A percentile compares a stretch with the other conserved stretches of the same genome.
Conservation (phyloP, 331 rosid species). For the Ulmus americana region DNA sequence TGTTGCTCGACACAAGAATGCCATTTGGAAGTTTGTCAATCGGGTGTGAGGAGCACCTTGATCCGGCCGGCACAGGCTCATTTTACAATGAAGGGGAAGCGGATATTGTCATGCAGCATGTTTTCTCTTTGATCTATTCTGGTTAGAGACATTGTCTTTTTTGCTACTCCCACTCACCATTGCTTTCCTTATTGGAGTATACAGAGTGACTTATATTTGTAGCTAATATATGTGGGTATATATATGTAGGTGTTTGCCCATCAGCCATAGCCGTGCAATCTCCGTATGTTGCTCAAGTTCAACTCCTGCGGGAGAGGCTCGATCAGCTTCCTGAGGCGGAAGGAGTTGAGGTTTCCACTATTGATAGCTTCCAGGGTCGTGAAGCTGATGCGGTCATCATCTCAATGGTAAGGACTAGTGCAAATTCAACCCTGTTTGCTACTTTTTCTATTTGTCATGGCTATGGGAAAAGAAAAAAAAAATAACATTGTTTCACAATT, state of each 20-base stretch:
- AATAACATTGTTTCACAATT: too few relatives aligned
- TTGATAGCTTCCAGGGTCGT: slow-evolving; percentile 87
- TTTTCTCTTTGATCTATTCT: slow-evolving; percentile 54
- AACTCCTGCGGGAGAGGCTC: slow-evolving; percentile 71
- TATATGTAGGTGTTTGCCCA: slow-evolving; percentile 53
- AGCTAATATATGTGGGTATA: not conserved
- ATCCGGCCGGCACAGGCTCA: slow-evolving; percentile 81
- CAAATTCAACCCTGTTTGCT: not conserved
- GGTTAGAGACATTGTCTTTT: slow-evolving; percentile 33
- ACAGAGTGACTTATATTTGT: not conserved
- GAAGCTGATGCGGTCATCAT: slow-evolving; percentile 86
- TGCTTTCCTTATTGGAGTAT: not conserved
- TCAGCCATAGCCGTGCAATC: slow-evolving; percentile 71
- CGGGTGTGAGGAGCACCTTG: slow-evolving; percentile 74
- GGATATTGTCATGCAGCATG: slow-evolving; percentile 68
- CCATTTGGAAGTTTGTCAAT: slow-evolving; percentile 69
- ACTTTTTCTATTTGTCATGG: too few relatives aligned
- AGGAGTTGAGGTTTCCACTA: slow-evolving; percentile 71
- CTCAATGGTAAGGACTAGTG: slow-evolving; percentile 52
- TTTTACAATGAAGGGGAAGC: slow-evolving; percentile 79
- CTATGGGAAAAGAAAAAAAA: not conserved
- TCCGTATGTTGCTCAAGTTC: slow-evolving; percentile 86
- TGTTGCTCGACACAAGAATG: slow-evolving; percentile 79
- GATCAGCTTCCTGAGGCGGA: slow-evolving; percentile 58
- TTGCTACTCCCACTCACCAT: too few relatives aligned